Conservation (phyloP, 2,329 filamentous ascomycete species). For the Fusarium nanum region DNA sequence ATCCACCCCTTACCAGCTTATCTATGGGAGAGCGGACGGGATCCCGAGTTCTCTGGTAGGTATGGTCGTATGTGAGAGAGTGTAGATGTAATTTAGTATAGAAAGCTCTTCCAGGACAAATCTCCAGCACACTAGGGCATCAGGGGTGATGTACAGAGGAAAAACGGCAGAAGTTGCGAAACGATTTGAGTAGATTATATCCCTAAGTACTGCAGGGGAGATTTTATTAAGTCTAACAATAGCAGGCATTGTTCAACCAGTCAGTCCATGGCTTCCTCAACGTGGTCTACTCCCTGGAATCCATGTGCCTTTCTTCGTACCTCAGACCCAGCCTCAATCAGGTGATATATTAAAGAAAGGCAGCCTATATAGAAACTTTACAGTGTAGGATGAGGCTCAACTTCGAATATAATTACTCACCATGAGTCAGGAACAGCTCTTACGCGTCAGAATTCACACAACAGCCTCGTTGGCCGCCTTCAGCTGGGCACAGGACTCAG, state of each 20-base stretch:
- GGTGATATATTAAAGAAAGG: too few relatives aligned
- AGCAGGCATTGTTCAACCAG: background rate
- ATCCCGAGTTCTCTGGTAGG: constrained; percentile 6
- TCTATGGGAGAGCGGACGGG: constrained; percentile 5
- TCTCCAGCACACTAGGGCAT: background rate
- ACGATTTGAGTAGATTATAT: background rate
- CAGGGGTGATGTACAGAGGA: background rate
- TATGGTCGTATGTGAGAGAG: background rate
- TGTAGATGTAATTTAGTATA: background rate
- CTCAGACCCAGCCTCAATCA: too few relatives aligned
- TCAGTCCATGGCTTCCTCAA: background rate
- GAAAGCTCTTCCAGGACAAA: background rate
- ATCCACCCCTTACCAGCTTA: constrained; percentile 5
- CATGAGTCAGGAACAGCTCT: background rate
- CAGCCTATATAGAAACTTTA: too few relatives aligned
- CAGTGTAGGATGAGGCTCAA: background rate
- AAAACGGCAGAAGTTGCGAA: background rate
- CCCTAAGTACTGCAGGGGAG: background rate
- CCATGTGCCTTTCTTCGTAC: background rate
- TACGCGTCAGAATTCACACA: background rate
- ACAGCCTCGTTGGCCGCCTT: constrained; percentile 5
- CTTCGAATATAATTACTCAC: background rate
- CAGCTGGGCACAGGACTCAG: constrained; percentile 36
- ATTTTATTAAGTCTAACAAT: background rate
- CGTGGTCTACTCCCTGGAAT: background rate